Base-by-base conservation (phyloP, 2,329 filamentous ascomycete genomes). In the Neurospora crassa region DNA sequence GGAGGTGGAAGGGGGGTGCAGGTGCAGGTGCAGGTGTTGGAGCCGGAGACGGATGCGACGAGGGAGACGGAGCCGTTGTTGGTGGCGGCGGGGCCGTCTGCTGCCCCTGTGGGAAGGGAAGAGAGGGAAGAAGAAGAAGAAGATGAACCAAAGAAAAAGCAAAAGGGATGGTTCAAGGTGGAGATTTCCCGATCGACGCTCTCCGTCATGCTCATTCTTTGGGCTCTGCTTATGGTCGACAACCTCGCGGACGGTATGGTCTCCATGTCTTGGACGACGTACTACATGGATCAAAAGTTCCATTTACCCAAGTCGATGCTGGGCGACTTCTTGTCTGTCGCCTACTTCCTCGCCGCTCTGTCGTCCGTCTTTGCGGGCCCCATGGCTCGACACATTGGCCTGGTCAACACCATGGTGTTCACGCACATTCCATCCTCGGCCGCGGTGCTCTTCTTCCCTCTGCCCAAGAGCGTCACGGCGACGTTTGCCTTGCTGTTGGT, bases 191-290 rank as follows among this genome's bases (percentile, higher is more conserved):
- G 80, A 1, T 80, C 85, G 16, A 90, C 89, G 0, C 83, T 85
- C 14, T 83, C 81, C 1, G 83, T 88, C 76, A 89, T 91, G 85
- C 87, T 86, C 78, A 87, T 87, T 69, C 81, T 91, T 3, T 91
- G 89, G 88, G 85, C 90, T 72, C 83, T 91, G 8, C 83, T 92
- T 11, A 84, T 86, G 29, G 81, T 91, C 34, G 90, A 91, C 79
- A 89, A 88, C 2, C 81, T 91, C 11, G 88, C 89, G 16, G 89
- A 91, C 74, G 89, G 89, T 34, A 91, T 91, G 87, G 84, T 86
- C n/a, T 83, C 82, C 3, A 85, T 87, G 74, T 83, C 86, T 1
- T 75, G 89, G 40, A 89, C 87, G 0, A 87, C 84, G 12, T 89
- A 89, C 76, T 89, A 85, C 78, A 80, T 89, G 70, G 85, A 88